Percentiles rank a stretch among this genome's conserved stretches.
These are phyloP conservation scores for Anthoceros angustus DNA, from an alignment of 225 moss, liverwort and hornwort species.

Conservation along the genomic window DNA sequence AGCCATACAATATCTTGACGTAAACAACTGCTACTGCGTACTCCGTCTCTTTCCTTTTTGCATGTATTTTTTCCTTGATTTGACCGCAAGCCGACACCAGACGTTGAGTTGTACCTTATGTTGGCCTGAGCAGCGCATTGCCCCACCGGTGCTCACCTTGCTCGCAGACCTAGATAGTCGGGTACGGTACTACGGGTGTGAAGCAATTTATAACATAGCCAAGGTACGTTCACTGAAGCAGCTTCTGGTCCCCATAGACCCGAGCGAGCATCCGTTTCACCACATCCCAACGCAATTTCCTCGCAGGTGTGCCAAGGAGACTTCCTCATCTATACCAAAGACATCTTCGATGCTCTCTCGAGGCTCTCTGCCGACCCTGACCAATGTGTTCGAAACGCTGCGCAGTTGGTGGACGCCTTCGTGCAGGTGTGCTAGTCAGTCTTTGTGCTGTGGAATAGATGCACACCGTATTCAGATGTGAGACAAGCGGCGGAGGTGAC, in stretches of 20 bases:
- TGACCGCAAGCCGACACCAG: too few species aligned
- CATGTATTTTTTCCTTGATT: too few species aligned
- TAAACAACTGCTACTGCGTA: too few species aligned
- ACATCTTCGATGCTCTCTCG: slow-evolving; percentile 88
- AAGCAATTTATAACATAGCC: slow-evolving; percentile 95
- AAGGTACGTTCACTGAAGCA: slow-evolving; percentile 35
- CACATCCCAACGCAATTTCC: slow-evolving; percentile 3
- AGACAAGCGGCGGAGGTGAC: too few species aligned
- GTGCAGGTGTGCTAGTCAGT: slow-evolving; percentile 81
- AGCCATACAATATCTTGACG: too few species aligned
- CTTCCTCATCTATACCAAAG: slow-evolving; percentile 81
- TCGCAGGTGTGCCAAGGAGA: slow-evolving; percentile 80
- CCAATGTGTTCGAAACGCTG: slow-evolving; percentile 83
- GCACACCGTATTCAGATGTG: too few species aligned
- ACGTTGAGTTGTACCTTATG: too few species aligned
- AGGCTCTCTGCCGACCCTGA: slow-evolving; percentile 93
- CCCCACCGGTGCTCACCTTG: slow-evolving; percentile 74
- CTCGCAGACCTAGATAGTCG: slow-evolving; percentile 91
- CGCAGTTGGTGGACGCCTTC: slow-evolving; percentile 76
- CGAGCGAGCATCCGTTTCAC: not conserved
- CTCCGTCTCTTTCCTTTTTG: too few species aligned
- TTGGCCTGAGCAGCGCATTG: slow-evolving; percentile 51
- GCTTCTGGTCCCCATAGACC: not conserved
- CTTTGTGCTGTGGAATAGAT: too few species aligned
- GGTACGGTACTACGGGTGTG: slow-evolving; percentile 88